phyloP scores from a whole-genome alignment of 2,329 filamentous ascomycete genomes.

The Elsinoe necatrix region DNA sequence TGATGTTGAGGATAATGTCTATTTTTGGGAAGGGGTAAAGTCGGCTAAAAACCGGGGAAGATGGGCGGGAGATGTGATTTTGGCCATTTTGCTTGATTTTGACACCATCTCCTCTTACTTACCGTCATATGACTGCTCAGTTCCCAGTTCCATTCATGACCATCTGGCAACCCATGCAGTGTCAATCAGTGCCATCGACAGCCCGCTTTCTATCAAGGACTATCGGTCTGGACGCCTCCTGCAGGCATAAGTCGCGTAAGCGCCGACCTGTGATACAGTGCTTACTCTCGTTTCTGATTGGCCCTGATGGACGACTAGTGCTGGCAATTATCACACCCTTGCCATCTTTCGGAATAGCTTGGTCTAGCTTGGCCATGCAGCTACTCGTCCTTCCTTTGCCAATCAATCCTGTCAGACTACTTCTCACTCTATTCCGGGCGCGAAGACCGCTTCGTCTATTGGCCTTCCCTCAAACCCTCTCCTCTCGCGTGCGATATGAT shows the following conservation, averaged over 20 bases:
- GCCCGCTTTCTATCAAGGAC: no score
- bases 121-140: not conserved
- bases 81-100: slow-evolving; percentile 9
- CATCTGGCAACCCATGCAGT: not conserved
- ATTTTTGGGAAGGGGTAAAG: slow-evolving; percentile 9
- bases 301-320: slow-evolving; percentile 3
- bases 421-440: slow-evolving; percentile 13
- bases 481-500: slow-evolving; percentile 6
- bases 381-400: slow-evolving; percentile 9
- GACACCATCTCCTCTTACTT: not conserved
- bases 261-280: slow-evolving; percentile 7
- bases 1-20: not conserved
- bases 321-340: slow-evolving; percentile 11
- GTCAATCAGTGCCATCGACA: not conserved
- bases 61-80: slow-evolving; percentile 3
- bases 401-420: slow-evolving; percentile 14
- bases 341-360: not conserved
- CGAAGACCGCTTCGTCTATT: slow-evolving; percentile 9
- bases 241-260: not conserved
- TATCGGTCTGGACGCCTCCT: not conserved
- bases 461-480: not conserved
- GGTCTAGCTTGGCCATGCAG: slow-evolving; percentile 3
- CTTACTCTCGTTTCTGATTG: slow-evolving; percentile 8
- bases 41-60: slow-evolving; percentile 5
- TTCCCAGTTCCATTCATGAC: not conserved